Base-by-base conservation (phyloP, 2,329 filamentous ascomycete species). In the Aureobasidium sp. region DNA sequence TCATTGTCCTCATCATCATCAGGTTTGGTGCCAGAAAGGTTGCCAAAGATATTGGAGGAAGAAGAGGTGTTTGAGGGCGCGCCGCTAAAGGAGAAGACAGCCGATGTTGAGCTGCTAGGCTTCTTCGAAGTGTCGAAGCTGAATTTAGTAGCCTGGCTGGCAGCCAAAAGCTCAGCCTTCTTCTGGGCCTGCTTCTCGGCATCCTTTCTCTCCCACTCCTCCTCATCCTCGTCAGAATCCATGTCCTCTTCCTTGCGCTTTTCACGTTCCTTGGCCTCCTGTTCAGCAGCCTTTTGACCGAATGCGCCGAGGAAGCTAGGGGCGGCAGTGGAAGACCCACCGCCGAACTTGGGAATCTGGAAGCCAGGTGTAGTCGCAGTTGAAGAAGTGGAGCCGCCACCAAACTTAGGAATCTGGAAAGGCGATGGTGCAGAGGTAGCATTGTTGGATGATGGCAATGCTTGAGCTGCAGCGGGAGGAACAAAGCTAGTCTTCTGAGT, bases 221-320 rank as follows among this genome's bases (percentile, higher is more conserved):
- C 76, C 47, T 81, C 77, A 46, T 81, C 79, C 60, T 81, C 78
- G 15, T 81, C 80, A 8, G 79, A 80, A 65, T 82, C 79, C 63
- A 78, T 81, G 26, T 81, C 78, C 56, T 80, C 78, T 3, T 74
- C 77, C 69, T 79, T 81, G 55, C 78, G 76, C 69, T 79, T 79
- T 61, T 73, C 74, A 62, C 76, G 78, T 50, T 77, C 77, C 51
- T 76, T 73, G 48, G 77, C 75, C 52, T 75, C 74, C 36, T 71
- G 70, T 56, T 76, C 71, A 24, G 75, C 73, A 6, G 78, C 73
- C 59, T 70, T 69, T 39, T 65, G 65, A 29, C 73, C 71, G 64
- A 81, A 80, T 8, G 78, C 72, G 20, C 72, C 71, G 59, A 78
- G 69, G 66, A 80, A 79, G 63, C 76, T 71, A 6, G 46, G 37